Base-by-base conservation (phyloP, 306 rosid genomes). In the Amphicarpaea edgeworthii region DNA sequence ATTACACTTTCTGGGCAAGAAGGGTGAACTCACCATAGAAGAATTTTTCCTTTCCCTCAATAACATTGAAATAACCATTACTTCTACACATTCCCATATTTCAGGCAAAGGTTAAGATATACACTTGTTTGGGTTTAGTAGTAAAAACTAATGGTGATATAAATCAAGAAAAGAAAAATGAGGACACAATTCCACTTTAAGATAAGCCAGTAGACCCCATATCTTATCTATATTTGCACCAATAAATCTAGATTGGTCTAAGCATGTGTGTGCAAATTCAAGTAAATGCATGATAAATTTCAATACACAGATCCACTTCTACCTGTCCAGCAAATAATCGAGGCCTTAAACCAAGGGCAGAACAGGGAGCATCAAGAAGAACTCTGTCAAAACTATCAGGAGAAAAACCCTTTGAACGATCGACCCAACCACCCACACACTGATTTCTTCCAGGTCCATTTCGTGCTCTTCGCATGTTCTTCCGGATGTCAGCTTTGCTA, bases 281-380 rank as follows among this genome's bases (percentile, higher is more conserved):
- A 50, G 78, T 32, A 21, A 16, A 40, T 34, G 17, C 41, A 49
- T 8, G 6, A 73, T 16, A 67, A 67, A 30, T 41, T 79, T 60
- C 34, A 42, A 73, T 30, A 1, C 2, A 73, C 59, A 63, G 38
- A 68, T 55, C 12, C 45, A 71, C 40, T 83, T 76, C 45, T 90
- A 92, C 98, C 97, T 86, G 90, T 81, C 92, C 97, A 70, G 97
- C 67, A 85, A 95, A 95, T 19, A 95, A 80, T 15, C 97, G 89
- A 80, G 97, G 98, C 87, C 97, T 90, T 87, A 92, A 88, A 78
- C 97, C 98, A 74, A 95, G 91, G 77, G 98, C 98, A 69, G 98
- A 95, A 82, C 98, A 95, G 14, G 97, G 97, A 84, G 95, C 98
- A 80, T 95, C 98, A 57, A 88, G 97, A 88, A 95, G 98, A 55